Base-by-base conservation (phyloP, 352 stramenopile species). In the Phytophthora multivora region DNA sequence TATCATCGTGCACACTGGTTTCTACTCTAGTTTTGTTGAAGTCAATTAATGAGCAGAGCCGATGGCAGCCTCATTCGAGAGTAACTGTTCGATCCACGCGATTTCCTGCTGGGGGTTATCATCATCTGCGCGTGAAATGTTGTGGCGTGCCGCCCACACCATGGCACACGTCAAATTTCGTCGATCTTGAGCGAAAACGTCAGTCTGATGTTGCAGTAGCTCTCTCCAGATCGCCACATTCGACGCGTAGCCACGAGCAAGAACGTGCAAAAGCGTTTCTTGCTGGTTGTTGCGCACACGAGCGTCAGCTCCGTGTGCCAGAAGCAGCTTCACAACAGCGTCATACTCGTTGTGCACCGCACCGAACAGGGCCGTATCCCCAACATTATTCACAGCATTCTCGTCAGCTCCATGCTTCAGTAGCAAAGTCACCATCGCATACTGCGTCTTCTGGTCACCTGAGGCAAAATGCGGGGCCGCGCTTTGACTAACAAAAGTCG, bases 401-500 rank as follows among this genome's bases (percentile, higher is more conserved):
- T 66, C 58, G 5, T 80, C 57, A 16, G 67, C 71, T 2, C 61
- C 67, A n/a, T 68, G 43, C 2, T 53, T 38, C 15, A 80, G 38
- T 25, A 80, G 38, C 9, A 72, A 41, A 10, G 52, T 38, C 23
- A 77, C 59, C n/a, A 83, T 58, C 2, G 46, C 45, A 13, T 47
- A 45, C 41, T 79, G 73, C 26, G 59, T 77, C 12, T 31, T 47
- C 16, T 62, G 35, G 26, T 79, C 66, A n/a, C 73, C 71, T 18
- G 51, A 67, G 6, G 70, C 66, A 36, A 79, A 82, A 48, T 73
- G 70, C 3, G 59, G 49, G 7, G 49, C 18, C 9, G 73, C 21
- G 2, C 30, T 55, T 55, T 82, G 70, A 30, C 33, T 70, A 39
- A 82, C 56, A 42, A 77, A 82, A 11, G 70, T 52, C 0, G 75